Evolutionary conservation across 306 rosid species (phyloP), one percentile per base, ranked within the genome.

Genomic region (Malus sieversii): DNA sequence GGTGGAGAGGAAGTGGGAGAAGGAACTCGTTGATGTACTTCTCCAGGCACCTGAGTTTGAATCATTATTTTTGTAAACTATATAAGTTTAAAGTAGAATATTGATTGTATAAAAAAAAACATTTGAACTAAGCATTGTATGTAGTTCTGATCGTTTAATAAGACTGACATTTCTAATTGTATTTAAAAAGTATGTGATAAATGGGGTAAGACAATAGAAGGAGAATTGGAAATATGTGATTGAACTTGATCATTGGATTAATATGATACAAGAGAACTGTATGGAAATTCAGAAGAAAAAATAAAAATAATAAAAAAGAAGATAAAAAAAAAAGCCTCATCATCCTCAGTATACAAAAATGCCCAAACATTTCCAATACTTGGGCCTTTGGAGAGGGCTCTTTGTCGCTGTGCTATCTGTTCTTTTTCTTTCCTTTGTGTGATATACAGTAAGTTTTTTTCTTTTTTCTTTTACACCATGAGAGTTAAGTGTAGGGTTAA

Each of bases 361-460:
- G 86, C 85, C 98, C 92, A 81, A 84, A 87, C 79, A 74, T 32
- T 51, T 66, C 69, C 78, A 76, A 61, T 78, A 82, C 74, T 75
- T 84, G 92, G 92, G 93, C 94, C 79, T 44, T 30, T 4, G 92
- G 94, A 91, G 91, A 86, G 97, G 94, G 98, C 96, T 83, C 75
- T 75, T 33, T 77, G 75, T 58, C 27, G 79, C 73, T 74, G 75
- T 74, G 67, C 27, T 82, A 59, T 79, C 60, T 72, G 55, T 80
- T 53, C 40, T 14, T 62, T 16, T 25, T 83, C 75, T 77, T 38
- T 73, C 16, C 51, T 73, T 23, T 73, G 52, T 68, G 59, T 46
- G 75, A 81, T 66, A 32, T 83, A 79, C 90, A 78, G 78, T 76
- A 67, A 32, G 38, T 40, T 75, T 66, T 66, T 62, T 52, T 1